Conservation (phyloP, 2,329 filamentous ascomycete genomes). For the Microthyrium microscopicum region DNA sequence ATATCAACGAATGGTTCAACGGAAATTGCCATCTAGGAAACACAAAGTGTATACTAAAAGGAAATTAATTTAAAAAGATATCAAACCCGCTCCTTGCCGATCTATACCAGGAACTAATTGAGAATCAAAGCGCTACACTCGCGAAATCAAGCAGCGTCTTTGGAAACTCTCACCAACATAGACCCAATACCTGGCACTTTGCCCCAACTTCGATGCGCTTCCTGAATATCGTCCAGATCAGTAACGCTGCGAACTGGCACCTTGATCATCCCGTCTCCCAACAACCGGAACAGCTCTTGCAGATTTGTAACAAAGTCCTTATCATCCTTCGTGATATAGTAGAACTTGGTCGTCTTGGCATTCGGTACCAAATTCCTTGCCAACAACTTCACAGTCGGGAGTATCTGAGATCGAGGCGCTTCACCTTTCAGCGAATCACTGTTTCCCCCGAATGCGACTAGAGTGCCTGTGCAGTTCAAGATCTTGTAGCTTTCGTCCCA, state of each 20-base stretch:
- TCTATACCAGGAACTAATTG: too few species aligned
- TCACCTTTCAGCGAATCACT: too few species aligned
- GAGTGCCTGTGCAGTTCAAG: slow-evolving; percentile 22
- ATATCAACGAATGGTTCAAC: too few species aligned
- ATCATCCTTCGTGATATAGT: not conserved
- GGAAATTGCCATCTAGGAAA: too few species aligned
- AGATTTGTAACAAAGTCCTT: not conserved
- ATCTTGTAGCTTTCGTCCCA: slow-evolving; percentile 34
- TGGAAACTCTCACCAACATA: not conserved
- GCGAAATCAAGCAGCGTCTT: not conserved
- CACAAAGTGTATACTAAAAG: too few species aligned
- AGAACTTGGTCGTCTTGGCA: not conserved
- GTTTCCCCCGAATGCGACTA: slow-evolving; percentile 17
- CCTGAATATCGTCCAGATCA: not conserved
- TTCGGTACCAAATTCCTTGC: too few species aligned
- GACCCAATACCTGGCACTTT: not conserved
- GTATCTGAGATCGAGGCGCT: too few species aligned
- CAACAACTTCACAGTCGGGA: too few species aligned
- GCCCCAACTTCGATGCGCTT: not conserved
- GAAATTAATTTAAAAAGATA: too few species aligned
- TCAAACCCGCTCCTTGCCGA: too few species aligned
- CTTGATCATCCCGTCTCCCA: not conserved
- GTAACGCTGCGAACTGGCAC: not conserved
- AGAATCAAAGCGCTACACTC: too few species aligned
- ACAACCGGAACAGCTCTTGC: not conserved